Percentiles rank a stretch among this genome's conserved stretches.
phyloP scores from a whole-genome alignment of 805 yeast genomes.

The Isabelozyma rhagii region DNA sequence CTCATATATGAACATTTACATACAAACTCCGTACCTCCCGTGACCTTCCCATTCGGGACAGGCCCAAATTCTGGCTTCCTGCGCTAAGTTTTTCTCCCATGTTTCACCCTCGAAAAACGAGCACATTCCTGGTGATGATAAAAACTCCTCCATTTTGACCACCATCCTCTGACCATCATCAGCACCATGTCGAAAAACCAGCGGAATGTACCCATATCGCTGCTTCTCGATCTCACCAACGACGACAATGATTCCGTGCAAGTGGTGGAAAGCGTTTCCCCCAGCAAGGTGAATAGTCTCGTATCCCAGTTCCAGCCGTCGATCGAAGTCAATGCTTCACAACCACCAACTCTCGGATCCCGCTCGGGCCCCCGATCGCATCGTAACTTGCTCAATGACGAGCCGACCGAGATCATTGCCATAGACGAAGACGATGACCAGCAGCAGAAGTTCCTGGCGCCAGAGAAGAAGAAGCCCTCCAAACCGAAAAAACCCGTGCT shows the following conservation, averaged over 20 bases:
- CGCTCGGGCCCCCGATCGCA: neutral
- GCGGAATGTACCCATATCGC: conserved; percentile 32
- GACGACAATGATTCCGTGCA: neutral
- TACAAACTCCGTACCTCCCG: no score
- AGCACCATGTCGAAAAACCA: conserved; percentile 1
- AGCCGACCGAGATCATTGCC: neutral
- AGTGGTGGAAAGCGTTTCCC: neutral
- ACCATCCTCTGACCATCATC: neutral
- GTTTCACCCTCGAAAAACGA: neutral
- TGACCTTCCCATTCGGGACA: no score
- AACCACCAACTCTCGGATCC: neutral
- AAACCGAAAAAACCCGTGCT: conserved; percentile 6
- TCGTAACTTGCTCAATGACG: neutral
- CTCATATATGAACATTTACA: neutral
- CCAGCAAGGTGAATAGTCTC: conserved; percentile 11
- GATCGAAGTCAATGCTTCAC: conserved; percentile 11
- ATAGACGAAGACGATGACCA: conserved; percentile 6
- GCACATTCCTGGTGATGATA: neutral
- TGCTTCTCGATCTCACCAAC: conserved; percentile 19
- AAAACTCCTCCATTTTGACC: neutral
- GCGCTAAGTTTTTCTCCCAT: neutral
- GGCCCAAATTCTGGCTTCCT: neutral
- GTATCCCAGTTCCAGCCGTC: conserved; percentile 33
- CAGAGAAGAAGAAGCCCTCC: conserved; percentile 1
- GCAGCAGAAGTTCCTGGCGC: conserved; percentile 4